Conservation (phyloP, 148 eudicot species). For the Oxyria digyna region DNA sequence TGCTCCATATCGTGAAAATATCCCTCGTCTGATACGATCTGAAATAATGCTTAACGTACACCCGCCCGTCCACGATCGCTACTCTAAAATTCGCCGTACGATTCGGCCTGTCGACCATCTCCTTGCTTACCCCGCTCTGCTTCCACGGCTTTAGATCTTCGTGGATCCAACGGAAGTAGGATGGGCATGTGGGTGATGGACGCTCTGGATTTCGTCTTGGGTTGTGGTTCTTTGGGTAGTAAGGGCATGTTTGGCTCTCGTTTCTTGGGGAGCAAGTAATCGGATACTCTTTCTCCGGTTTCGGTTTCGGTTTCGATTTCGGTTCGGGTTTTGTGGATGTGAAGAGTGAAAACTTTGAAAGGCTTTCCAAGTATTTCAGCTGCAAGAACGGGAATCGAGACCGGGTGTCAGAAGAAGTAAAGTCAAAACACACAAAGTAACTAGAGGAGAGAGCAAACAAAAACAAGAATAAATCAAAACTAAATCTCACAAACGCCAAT, state of each 20-base stretch:
- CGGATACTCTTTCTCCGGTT: not conserved
- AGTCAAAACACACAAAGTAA: no score
- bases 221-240: not conserved
- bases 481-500: no score
- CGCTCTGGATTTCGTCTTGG: not conserved
- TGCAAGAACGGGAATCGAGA: no score
- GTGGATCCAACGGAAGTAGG: constrained; percentile 32
- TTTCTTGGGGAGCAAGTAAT: not conserved
- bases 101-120: constrained; percentile 31
- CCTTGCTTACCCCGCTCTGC: constrained; percentile 18
- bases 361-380: not conserved
- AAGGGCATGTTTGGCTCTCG: not conserved
- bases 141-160: constrained; percentile 25
- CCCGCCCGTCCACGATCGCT: constrained; percentile 36
- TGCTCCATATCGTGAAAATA: constrained; percentile 36
- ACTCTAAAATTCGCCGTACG: constrained; percentile 29
- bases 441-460: no score
- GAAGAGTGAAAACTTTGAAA: not conserved
- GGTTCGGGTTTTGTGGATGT: not conserved
- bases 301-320: not conserved
- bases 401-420: no score
- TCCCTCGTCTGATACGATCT: constrained; percentile 44
- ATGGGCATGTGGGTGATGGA: constrained; percentile 22
- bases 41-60: constrained; percentile 32
- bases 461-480: no score